Conservation (phyloP, 208 protist genomes). For the Leishmania guyanensis region DNA sequence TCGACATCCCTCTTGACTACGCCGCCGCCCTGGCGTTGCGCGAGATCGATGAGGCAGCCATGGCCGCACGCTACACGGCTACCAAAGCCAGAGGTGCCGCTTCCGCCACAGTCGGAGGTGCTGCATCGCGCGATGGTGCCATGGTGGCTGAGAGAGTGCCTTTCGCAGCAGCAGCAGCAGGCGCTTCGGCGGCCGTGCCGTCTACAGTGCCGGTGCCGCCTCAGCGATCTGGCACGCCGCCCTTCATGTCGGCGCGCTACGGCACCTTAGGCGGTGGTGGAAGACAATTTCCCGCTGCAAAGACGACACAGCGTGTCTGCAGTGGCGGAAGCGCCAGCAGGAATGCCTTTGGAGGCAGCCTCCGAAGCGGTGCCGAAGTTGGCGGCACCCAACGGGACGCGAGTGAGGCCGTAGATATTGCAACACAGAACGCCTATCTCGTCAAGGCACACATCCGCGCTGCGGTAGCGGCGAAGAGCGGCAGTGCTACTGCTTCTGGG, state of each 20-base stretch:
- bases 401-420: neutral
- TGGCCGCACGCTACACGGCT: neutral
- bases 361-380: neutral
- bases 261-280: neutral
- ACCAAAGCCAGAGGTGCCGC: neutral
- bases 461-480: slow-evolving; percentile 1
- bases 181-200: neutral
- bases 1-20: slow-evolving; percentile 27
- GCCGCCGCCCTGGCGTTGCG: slow-evolving; percentile 19
- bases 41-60: slow-evolving; percentile 18
- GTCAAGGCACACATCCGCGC: neutral
- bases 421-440: slow-evolving; percentile 1
- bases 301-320: neutral
- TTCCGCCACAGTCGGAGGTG: neutral
- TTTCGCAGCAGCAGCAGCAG: neutral
- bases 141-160: neutral
- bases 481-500: neutral
- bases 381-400: neutral
- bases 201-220: neutral
- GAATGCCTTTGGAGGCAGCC: neutral
- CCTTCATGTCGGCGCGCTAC: neutral
- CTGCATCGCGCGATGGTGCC: neutral
- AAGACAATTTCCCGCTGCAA: neutral
- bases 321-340: neutral
- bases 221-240: neutral